Conservation (phyloP, 2,329 filamentous ascomycete species). For the Venturia pyrina region DNA sequence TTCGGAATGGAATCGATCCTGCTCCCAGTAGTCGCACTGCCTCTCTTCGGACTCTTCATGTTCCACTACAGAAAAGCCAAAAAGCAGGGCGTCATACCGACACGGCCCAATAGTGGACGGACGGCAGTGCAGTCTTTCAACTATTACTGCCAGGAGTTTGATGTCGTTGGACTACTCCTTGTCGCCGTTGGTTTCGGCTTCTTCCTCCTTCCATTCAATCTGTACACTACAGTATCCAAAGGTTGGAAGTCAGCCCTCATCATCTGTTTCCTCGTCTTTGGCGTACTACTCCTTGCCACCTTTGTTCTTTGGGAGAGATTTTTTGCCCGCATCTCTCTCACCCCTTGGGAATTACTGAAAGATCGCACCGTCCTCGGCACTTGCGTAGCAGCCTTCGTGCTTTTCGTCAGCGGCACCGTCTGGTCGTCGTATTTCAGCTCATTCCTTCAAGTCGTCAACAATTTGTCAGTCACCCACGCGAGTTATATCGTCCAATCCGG, state of each 20-base stretch:
- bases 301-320: conserved; percentile 31
- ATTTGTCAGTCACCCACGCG: conserved; percentile 16
- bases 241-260: conserved; percentile 29
- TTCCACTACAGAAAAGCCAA: conserved; percentile 34
- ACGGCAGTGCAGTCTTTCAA: conserved; percentile 36
- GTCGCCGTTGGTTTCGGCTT: conserved; percentile 51
- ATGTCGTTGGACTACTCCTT: conserved; percentile 51
- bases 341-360: conserved; percentile 37
- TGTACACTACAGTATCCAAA: conserved; percentile 23
- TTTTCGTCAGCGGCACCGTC: conserved; percentile 20
- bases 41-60: conserved; percentile 39
- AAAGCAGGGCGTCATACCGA: conserved; percentile 39
- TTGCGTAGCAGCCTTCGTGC: conserved; percentile 36
- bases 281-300: conserved; percentile 24
- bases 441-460: conserved; percentile 30
- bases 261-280: conserved; percentile 32
- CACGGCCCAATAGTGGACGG: conserved; percentile 32
- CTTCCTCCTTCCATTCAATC: conserved; percentile 58
- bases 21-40: conserved; percentile 49
- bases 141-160: conserved; percentile 52
- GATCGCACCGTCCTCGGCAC: conserved; percentile 42
- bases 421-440: conserved; percentile 32
- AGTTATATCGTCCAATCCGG: conserved; percentile 13
- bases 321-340: conserved; percentile 29
- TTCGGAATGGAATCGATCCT: conserved; percentile 59